Percentiles rank a stretch among this genome's conserved stretches.
Conservation (phyloP, 2,329 filamentous ascomycete species). For the Fusarium sp. region DNA sequence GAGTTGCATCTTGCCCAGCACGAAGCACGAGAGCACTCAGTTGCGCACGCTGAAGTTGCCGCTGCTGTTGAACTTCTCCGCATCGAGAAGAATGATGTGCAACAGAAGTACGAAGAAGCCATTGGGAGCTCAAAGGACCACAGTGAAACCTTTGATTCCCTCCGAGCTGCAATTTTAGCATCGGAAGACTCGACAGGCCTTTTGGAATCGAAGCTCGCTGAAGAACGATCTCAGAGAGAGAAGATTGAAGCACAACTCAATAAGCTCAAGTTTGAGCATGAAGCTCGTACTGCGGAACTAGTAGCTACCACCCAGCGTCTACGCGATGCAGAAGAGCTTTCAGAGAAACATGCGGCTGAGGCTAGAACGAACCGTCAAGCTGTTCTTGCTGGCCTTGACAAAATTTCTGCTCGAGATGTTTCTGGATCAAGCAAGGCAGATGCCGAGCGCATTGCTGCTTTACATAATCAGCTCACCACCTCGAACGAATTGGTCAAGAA, state of each 20-base stretch:
- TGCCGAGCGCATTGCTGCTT: slow-evolving; percentile 74
- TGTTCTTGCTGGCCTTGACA: slow-evolving; percentile 84
- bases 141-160: slow-evolving; percentile 74
- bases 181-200: slow-evolving; percentile 81
- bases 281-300: slow-evolving; percentile 81
- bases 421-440: slow-evolving; percentile 60
- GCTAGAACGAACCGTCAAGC: slow-evolving; percentile 86
- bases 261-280: slow-evolving; percentile 83
- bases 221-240: slow-evolving; percentile 82
- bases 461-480: slow-evolving; percentile 82
- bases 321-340: slow-evolving; percentile 86
- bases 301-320: slow-evolving; percentile 78
- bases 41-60: slow-evolving; percentile 80
- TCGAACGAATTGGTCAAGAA: slow-evolving; percentile 85
- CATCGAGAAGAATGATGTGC: slow-evolving; percentile 86
- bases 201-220: slow-evolving; percentile 83
- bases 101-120: slow-evolving; percentile 73
- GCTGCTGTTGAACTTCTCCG: slow-evolving; percentile 79
- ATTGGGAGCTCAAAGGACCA: slow-evolving; percentile 76
- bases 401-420: slow-evolving; percentile 68
- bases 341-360: slow-evolving; percentile 87
- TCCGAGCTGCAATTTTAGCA: slow-evolving; percentile 81
- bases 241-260: slow-evolving; percentile 79
- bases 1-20: slow-evolving; percentile 85
- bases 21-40: slow-evolving; percentile 81